Conservation (phyloP, 305 asterid species). For the Striga hermonthica region DNA sequence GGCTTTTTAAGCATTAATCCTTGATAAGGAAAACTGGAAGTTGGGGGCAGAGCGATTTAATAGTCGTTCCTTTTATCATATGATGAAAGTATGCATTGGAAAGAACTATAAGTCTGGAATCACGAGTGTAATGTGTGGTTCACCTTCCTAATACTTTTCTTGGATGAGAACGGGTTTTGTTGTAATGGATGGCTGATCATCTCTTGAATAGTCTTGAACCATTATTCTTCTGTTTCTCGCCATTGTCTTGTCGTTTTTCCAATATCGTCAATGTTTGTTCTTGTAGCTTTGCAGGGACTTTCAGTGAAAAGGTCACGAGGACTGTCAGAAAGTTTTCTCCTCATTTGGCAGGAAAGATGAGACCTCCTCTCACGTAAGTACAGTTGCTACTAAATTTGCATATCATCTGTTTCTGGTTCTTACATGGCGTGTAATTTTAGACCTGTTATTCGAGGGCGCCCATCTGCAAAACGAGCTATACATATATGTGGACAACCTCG, state of each 20-base stretch:
- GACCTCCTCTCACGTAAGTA: conserved; percentile 82
- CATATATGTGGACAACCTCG: conserved; percentile 85
- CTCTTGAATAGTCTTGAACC: conserved; percentile 1
- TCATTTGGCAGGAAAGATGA: conserved; percentile 92
- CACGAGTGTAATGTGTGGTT: too few relatives aligned
- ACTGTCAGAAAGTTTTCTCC: conserved; percentile 89
- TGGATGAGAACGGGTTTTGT: conserved; percentile 1
- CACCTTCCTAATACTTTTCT: neutral
- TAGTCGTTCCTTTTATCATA: neutral
- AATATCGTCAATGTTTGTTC: conserved; percentile 31
- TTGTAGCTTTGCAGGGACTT: conserved; percentile 86
- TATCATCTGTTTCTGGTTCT: conserved; percentile 26
- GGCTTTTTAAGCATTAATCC: neutral
- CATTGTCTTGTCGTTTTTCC: conserved; percentile 8
- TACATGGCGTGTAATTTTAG: conserved; percentile 39
- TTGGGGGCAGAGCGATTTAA: neutral
- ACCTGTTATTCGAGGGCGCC: conserved; percentile 94
- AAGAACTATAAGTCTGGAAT: too few relatives aligned
- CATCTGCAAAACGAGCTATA: conserved; percentile 73
- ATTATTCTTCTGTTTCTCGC: neutral
- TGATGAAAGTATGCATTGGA: too few relatives aligned
- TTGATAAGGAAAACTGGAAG: neutral
- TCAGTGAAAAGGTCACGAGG: conserved; percentile 90
- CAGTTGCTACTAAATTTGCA: conserved; percentile 17
- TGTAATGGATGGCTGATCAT: conserved; percentile 5